Base-by-base conservation (phyloP, 2,329 filamentous ascomycete genomes). In the Ophiostoma himal-ulmi region DNA sequence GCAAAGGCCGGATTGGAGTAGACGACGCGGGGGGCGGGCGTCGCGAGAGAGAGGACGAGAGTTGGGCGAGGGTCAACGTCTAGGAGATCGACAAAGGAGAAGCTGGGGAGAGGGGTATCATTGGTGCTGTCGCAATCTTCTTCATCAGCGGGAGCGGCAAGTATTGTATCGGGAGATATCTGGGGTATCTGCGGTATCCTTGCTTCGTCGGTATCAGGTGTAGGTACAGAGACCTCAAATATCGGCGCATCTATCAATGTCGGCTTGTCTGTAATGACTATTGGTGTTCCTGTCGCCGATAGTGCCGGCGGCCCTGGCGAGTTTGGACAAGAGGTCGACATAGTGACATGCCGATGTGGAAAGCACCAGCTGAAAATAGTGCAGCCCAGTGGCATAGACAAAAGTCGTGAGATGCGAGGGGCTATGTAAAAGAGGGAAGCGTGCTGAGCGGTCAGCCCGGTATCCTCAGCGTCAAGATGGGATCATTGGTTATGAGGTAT, bases 11-110 rank as follows among this genome's bases (percentile, higher is more conserved):
- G 74, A 69, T 79, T 78, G 68, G 71, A 71, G 70, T 77, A 78
- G 41, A 75, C 71, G 22, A 77, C 57, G 69, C 48, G 17, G 13
- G 68, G 39, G 1, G 26, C 37, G 14, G 41, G 8, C 11, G 64
- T 20, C 1, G 52, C 20, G 26, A 70, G 72, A 65, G 65, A 72
- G 34, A 78, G 73, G 67, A 79, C 75, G 54, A 80, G 78, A 14
- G 79, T 76, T 8, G 80, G 80, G 34, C 80, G 76, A 36, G 78
- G 77, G 71, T 82, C 80, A 70, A 75, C 76, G 69, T 80, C 77
- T 72, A 82, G 77, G 54, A 82, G 74, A 71, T 81, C 79, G 75
- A 79, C 73, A 71, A 81, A 75, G 75, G 76, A 76, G 71, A 77
- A 70, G 68, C 17, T 17, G 39, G 65, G 54, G 10, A 73, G 67